Conservation (phyloP, 2,329 filamentous ascomycete genomes). For the Alternaria brassicae region DNA sequence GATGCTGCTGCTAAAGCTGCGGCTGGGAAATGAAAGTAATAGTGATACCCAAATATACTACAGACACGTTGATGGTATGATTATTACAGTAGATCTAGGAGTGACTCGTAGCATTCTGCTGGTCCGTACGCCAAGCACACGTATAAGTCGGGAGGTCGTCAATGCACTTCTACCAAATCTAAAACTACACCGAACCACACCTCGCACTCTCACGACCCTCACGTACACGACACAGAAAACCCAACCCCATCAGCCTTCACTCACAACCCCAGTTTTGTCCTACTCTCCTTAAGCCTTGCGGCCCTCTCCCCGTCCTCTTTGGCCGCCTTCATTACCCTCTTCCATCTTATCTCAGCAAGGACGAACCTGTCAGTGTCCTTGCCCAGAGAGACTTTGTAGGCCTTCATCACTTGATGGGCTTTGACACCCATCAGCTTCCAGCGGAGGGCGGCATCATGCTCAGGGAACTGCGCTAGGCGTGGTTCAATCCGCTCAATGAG, state of each 20-base stretch:
- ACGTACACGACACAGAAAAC: neutral
- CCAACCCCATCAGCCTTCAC: neutral
- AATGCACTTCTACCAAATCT: no score
- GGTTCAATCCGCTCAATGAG: neutral
- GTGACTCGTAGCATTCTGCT: neutral
- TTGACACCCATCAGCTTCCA: neutral
- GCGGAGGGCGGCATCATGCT: neutral
- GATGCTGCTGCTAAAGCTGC: constrained; percentile 76
- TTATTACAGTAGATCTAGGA: neutral
- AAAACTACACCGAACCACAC: neutral
- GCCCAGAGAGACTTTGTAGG: neutral
- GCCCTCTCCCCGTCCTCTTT: neutral
- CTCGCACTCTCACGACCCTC: neutral
- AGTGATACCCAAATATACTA: constrained; percentile 9
- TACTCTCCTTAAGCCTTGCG: neutral
- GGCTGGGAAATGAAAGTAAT: constrained; percentile 18
- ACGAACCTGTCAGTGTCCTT: neutral
- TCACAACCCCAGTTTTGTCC: neutral
- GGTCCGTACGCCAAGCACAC: neutral
- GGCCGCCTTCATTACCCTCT: neutral
- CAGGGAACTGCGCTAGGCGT: neutral
- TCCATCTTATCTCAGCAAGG: neutral
- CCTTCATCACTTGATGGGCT: neutral
- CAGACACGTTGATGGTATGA: neutral
- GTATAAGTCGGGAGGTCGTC: neutral